These are phyloP conservation scores for Exophiala sideris DNA, from an alignment of 2,329 filamentous ascomycete genomes.

Conservation along the genomic window DNA sequence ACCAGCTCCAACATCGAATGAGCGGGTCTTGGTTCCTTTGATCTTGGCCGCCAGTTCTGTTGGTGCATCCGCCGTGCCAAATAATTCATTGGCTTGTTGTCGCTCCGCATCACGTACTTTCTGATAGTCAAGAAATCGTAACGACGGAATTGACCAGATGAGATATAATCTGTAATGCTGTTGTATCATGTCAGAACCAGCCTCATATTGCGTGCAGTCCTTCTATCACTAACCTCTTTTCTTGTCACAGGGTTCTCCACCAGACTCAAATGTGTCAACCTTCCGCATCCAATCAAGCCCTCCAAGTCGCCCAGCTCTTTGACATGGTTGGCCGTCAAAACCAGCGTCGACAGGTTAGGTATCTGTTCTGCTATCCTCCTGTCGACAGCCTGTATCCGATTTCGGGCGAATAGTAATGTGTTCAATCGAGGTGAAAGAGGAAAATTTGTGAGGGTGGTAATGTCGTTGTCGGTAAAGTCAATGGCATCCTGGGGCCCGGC, in stretches of 20 bases:
- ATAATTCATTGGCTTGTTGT: slow-evolving; percentile 70
- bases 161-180: slow-evolving; percentile 92
- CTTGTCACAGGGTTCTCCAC: slow-evolving; percentile 84
- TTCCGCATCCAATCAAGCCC: slow-evolving; percentile 64
- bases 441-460: slow-evolving; percentile 84
- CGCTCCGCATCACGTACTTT: slow-evolving; percentile 89
- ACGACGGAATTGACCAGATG: slow-evolving; percentile 76
- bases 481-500: slow-evolving; percentile 90
- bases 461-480: slow-evolving; percentile 98
- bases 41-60: slow-evolving; percentile 80
- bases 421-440: slow-evolving; percentile 83
- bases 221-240: slow-evolving; percentile 71
- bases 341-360: slow-evolving; percentile 76
- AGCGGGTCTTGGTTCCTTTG: slow-evolving; percentile 76
- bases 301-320: slow-evolving; percentile 84
- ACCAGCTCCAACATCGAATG: slow-evolving; percentile 54
- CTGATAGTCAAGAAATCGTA: slow-evolving; percentile 87
- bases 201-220: not conserved
- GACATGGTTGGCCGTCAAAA: slow-evolving; percentile 79
- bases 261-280: slow-evolving; percentile 75
- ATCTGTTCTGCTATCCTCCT: slow-evolving; percentile 68
- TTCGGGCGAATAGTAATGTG: slow-evolving; percentile 83
- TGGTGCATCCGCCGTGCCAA: slow-evolving; percentile 74
- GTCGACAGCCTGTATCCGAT: slow-evolving; percentile 81
- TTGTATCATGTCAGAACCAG: not conserved